Evolutionary conservation across 257 asterid genomes (phyloP).

Genomic region (Ballota nigra): DNA sequence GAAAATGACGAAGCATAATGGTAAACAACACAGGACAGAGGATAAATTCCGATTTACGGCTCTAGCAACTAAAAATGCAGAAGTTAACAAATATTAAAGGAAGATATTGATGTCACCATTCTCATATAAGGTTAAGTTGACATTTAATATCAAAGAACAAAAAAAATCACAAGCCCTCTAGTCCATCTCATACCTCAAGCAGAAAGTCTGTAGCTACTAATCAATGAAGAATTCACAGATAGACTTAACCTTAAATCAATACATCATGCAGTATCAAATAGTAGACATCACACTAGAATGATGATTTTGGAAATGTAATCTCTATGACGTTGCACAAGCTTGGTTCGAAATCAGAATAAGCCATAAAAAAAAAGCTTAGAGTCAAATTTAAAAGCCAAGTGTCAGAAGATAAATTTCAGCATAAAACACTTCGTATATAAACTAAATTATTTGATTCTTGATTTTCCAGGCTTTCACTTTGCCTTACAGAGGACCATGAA

Average conservation of each 20-base stretch:
- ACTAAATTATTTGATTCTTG: not conserved
- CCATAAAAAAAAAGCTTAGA: not conserved
- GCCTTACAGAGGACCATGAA: not conserved
- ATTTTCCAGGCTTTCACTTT: not conserved
- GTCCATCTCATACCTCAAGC: not conserved
- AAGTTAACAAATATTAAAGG: slow-evolving; percentile 1
- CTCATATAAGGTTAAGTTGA: not conserved
- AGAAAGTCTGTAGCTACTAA: not conserved
- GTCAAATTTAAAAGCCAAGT: not conserved
- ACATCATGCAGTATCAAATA: not conserved
- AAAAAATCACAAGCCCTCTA: not conserved
- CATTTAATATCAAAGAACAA: not conserved
- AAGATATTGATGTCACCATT: not conserved
- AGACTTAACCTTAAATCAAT: not conserved
- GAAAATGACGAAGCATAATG: not conserved
- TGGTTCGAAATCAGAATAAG: not conserved
- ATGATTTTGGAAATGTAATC: not conserved
- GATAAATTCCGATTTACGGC: not conserved
- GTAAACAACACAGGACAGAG: not conserved
- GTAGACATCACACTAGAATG: not conserved
- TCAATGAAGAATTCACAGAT: not conserved
- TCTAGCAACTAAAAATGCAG: not conserved
- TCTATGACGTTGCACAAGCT: not conserved
- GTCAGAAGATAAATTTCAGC: not conserved
- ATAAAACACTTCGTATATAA: not conserved